phyloP scores from a whole-genome alignment of 2,329 filamentous ascomycete species.

The Dactylellina parvicollis region DNA sequence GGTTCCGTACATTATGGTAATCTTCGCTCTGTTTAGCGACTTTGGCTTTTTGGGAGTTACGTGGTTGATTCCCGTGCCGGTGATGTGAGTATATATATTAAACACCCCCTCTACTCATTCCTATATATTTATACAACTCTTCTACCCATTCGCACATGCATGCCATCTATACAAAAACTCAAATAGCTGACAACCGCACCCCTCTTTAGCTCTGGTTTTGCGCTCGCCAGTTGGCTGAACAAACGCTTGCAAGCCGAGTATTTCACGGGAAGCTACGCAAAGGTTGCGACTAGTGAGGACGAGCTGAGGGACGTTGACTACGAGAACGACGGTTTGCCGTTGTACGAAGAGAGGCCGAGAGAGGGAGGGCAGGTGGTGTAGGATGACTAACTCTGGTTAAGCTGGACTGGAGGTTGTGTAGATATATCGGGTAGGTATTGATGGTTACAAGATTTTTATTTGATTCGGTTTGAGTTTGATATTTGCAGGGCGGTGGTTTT shows the following conservation, averaged over 20 bases:
- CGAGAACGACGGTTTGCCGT: conserved; percentile 17
- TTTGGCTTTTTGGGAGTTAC: conserved; percentile 11
- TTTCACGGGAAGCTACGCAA: conserved; percentile 22
- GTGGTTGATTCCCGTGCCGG: conserved; percentile 27
- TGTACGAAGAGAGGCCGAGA: conserved; percentile 16
- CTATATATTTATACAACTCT: not conserved
- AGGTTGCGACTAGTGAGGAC: conserved; percentile 18
- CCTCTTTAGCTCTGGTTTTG: conserved; percentile 5
- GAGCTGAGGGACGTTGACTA: not conserved
- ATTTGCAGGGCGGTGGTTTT: too few species aligned
- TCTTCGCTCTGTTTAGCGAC: conserved; percentile 35
- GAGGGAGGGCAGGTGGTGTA: not conserved
- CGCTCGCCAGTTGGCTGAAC: conserved; percentile 16
- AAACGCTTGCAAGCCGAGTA: conserved; percentile 7
- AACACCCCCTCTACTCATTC: not conserved
- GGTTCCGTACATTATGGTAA: conserved; percentile 33
- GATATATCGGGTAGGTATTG: too few species aligned
- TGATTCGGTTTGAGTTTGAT: too few species aligned
- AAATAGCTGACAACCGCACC: not conserved
- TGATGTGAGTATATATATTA: conserved; percentile 20
- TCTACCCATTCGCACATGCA: too few species aligned
- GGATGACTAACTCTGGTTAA: not conserved
- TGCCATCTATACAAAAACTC: too few species aligned
- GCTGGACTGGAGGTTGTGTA: not conserved
- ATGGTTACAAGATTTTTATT: too few species aligned